Percentiles rank a stretch among this genome's conserved stretches.
These are phyloP conservation scores for Hyaloperonospora arabidopsidis DNA, from an alignment of 352 stramenopile species.

Conservation along the genomic window DNA sequence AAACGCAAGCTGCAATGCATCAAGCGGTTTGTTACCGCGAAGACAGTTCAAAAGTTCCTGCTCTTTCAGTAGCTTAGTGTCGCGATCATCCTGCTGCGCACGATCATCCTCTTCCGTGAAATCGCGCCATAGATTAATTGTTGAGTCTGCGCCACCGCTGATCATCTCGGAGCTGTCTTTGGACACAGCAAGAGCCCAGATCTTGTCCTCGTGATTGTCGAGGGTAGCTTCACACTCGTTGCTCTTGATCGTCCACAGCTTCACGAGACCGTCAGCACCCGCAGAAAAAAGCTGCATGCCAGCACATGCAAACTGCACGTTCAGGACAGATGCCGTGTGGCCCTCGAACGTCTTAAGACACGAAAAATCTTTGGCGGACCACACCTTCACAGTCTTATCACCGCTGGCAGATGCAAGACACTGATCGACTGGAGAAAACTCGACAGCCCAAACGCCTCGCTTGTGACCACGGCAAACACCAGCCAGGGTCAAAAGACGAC, in stretches of 20 bases:
- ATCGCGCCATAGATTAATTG: slow-evolving; percentile 92
- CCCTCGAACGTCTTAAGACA: slow-evolving; percentile 97
- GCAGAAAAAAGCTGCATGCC: slow-evolving; percentile 92
- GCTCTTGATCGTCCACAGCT: slow-evolving; percentile 97
- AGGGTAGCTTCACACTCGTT: slow-evolving; percentile 96
- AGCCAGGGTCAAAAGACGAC: slow-evolving; percentile 76
- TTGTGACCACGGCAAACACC: slow-evolving; percentile 95
- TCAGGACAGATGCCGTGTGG: slow-evolving; percentile 85
- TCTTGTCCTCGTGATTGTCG: slow-evolving; percentile 95
- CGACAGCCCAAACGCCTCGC: slow-evolving; percentile 94
- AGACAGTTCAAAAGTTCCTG: slow-evolving; percentile 94
- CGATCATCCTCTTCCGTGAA: slow-evolving; percentile 90
- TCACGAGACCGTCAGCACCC: slow-evolving; percentile 94
- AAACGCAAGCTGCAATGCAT: slow-evolving; percentile 84
- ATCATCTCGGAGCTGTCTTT: slow-evolving; percentile 87
- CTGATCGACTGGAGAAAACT: slow-evolving; percentile 95
- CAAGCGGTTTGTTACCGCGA: slow-evolving; percentile 84
- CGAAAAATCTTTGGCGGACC: slow-evolving; percentile 91
- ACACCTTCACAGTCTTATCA: slow-evolving; percentile 96
- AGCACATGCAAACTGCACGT: slow-evolving; percentile 82
- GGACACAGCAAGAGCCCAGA: slow-evolving; percentile 92
- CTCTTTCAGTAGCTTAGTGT: slow-evolving; percentile 91
- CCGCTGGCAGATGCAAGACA: slow-evolving; percentile 92
- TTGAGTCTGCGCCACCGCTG: slow-evolving; percentile 92
- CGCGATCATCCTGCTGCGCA: slow-evolving; percentile 64